Evolutionary conservation across 176 grass and related monocot genomes (phyloP), one percentile per base, ranked within the genome.

Genomic region (Calamus simplicifolius): DNA sequence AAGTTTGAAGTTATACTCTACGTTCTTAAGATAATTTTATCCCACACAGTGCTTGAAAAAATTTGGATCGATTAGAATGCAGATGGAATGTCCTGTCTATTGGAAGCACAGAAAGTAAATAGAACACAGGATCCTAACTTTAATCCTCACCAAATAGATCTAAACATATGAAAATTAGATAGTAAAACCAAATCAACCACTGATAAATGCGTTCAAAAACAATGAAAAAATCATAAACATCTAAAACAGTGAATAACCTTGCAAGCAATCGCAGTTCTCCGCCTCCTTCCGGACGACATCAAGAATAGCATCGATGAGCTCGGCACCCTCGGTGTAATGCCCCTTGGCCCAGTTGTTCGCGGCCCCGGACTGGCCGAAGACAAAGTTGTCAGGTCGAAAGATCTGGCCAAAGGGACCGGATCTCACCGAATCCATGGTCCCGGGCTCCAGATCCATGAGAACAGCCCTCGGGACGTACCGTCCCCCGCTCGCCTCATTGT

Each of bases 321-420:
- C 62, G 2, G 62, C 62, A 3, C 62, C 62, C 62, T 65, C 62
- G 15, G 62, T 65, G 62, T 65, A 65, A 6, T 65, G 62, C 16
- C 62, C 62, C 49, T 65, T 65, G 62, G 62, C 62, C 62, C 62
- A 65, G 62, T 65, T 65, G 62, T 65, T 65, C 23, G 48, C 62
- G 27, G 62, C 62, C 16, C 62, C 62, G 3, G 62, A 65, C 23
- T 65, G 62, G 5, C 62, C 62, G 62, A 65, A 65, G 23, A 65
- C 62, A 25, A 65, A 65, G 62, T 65, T 65, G 25, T 65, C 62
- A 1, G 62, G 62, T 25, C 62, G 50, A 12, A 65, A 65, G 25
- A 65, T 15, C 49, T 65, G 62, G 49, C 62, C 62, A 5, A 51
- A 16, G 21, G 62, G 62, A 2, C 62, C 62, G 15, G 62, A 65